These are phyloP conservation scores for Crithidia mellificae DNA, from an alignment of 208 protist species.

Conservation along the genomic window DNA sequence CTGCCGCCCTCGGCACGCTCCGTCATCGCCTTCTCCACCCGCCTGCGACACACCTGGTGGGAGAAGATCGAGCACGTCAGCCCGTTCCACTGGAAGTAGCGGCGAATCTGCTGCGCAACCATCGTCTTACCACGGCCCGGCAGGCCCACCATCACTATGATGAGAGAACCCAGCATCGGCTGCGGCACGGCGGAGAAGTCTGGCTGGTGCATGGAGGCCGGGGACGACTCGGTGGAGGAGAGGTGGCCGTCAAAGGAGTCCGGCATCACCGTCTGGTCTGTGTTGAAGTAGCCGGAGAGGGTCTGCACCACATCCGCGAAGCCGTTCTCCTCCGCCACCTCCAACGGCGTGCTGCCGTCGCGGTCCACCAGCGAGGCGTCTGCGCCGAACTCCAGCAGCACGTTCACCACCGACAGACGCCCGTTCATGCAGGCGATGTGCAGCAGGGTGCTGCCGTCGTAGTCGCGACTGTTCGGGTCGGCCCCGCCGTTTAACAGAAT, in stretches of 20 bases:
- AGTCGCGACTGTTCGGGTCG: conserved; percentile 80
- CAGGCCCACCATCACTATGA: conserved; percentile 91
- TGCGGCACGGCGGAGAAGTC: conserved; percentile 81
- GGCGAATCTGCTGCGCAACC: conserved; percentile 85
- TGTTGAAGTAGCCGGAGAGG: conserved; percentile 33
- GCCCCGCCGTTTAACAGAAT: conserved; percentile 73
- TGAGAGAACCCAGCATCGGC: conserved; percentile 85
- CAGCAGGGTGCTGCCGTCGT: conserved; percentile 77
- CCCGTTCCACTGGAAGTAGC: conserved; percentile 92
- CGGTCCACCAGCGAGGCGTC: conserved; percentile 53
- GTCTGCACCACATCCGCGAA: conserved; percentile 54
- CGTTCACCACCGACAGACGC: conserved; percentile 47
- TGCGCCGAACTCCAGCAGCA: conserved; percentile 74
- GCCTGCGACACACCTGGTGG: conserved; percentile 51
- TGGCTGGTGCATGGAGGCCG: conserved; percentile 38
- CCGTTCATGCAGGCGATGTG: conserved; percentile 79
- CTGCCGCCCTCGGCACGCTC: conserved; percentile 1
- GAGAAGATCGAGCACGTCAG: conserved; percentile 79
- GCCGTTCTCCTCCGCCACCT: conserved; percentile 67
- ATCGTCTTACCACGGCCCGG: conserved; percentile 90
- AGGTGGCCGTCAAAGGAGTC: conserved; percentile 30
- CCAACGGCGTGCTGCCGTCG: conserved; percentile 62
- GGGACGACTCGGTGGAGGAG: conserved; percentile 35
- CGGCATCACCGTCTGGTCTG: conserved; percentile 21
- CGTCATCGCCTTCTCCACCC: conserved; percentile 31